These are phyloP conservation scores for Cladophialophora chaetospira DNA, from an alignment of 2,329 filamentous ascomycete genomes.

Conservation along the genomic window DNA sequence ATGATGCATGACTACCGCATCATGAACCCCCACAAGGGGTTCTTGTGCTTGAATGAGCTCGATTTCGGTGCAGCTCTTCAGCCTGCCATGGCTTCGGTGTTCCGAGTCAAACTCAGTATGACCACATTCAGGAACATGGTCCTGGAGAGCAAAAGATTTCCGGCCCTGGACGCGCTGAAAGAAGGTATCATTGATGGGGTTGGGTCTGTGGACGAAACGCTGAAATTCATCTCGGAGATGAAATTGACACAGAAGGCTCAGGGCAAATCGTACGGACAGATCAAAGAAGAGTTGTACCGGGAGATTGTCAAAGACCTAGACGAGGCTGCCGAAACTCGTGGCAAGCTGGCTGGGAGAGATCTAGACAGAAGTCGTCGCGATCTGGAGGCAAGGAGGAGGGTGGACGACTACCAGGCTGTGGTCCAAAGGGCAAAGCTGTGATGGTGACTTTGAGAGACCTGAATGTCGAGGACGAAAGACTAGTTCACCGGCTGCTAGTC, in stretches of 20 bases:
- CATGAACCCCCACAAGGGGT: slow-evolving; percentile 71
- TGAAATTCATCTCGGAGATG: slow-evolving; percentile 62
- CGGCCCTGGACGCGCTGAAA: slow-evolving; percentile 63
- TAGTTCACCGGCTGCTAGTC: no score
- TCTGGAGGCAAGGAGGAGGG: slow-evolving; percentile 49
- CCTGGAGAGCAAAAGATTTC: slow-evolving; percentile 72
- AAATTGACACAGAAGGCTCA: slow-evolving; percentile 63
- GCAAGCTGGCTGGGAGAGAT: slow-evolving; percentile 53
- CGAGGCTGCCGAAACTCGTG: slow-evolving; percentile 47
- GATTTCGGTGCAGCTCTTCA: slow-evolving; percentile 76
- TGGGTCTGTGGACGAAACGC: slow-evolving; percentile 64
- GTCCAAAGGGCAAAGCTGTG: slow-evolving; percentile 47
- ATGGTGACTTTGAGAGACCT: slow-evolving; percentile 17
- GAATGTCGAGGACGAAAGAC: no score
- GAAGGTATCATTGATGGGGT: slow-evolving; percentile 69
- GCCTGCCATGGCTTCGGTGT: slow-evolving; percentile 72
- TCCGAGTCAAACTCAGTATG: slow-evolving; percentile 66
- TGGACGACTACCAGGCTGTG: slow-evolving; percentile 54
- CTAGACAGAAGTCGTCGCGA: slow-evolving; percentile 45
- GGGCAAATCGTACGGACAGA: slow-evolving; percentile 66
- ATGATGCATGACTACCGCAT: slow-evolving; percentile 84
- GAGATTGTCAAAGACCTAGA: slow-evolving; percentile 59
- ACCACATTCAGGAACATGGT: slow-evolving; percentile 64
- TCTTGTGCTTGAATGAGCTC: slow-evolving; percentile 77
- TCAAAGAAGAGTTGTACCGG: slow-evolving; percentile 77